Conservation (phyloP, 1,284 basidiomycete genomes). For the Bjerkandera adusta region DNA sequence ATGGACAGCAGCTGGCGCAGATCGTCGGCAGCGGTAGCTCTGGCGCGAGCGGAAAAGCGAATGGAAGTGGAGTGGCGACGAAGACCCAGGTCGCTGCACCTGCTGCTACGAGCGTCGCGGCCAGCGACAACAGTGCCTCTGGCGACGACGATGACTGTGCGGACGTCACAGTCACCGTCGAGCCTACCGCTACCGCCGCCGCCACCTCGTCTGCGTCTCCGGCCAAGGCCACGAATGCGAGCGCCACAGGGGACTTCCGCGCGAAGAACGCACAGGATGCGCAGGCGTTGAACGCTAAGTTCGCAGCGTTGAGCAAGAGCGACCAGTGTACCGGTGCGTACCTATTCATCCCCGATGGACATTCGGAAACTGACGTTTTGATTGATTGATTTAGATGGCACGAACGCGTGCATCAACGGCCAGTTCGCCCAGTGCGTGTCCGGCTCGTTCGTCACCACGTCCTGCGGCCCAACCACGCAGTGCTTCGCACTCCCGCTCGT, state of each 20-base stretch:
- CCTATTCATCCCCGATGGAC: neutral
- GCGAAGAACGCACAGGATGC: slow-evolving; percentile 47
- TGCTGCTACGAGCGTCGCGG: slow-evolving; percentile 3
- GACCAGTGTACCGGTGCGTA: slow-evolving; percentile 37
- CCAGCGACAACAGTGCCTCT: slow-evolving; percentile 5
- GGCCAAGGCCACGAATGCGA: no score
- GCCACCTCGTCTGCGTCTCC: slow-evolving; percentile 12
- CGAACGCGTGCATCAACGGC: slow-evolving; percentile 35
- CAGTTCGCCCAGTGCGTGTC: slow-evolving; percentile 43
- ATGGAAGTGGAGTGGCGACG: neutral
- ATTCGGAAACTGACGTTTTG: neutral
- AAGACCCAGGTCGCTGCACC: neutral
- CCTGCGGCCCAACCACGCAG: slow-evolving; percentile 37
- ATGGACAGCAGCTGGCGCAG: slow-evolving; percentile 49
- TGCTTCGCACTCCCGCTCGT: slow-evolving; percentile 62
- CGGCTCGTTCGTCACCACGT: slow-evolving; percentile 39
- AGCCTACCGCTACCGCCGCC: slow-evolving; percentile 9
- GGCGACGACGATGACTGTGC: neutral
- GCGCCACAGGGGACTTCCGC: slow-evolving; percentile 29
- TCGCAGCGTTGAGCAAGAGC: slow-evolving; percentile 38
- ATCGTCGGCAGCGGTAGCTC: slow-evolving; percentile 43
- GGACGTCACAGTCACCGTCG: slow-evolving; percentile 4
- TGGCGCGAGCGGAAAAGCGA: neutral
- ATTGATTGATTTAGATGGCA: slow-evolving; percentile 32
- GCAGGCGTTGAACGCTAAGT: slow-evolving; percentile 49